Conservation (phyloP, 805 yeast genomes). For the Candida gorgasii region DNA sequence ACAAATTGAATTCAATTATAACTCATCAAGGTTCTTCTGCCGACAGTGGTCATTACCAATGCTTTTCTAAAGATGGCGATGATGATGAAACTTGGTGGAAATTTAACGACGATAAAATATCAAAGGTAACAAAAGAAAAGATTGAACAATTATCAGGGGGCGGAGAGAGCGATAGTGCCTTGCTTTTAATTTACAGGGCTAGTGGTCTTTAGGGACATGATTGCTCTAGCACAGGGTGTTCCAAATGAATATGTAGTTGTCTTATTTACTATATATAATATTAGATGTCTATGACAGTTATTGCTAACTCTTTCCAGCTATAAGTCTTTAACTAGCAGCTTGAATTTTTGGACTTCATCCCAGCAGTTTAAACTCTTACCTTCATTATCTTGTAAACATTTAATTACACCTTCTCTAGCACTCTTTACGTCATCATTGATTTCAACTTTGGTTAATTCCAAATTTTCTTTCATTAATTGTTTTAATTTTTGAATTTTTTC, state of each 20-base stretch:
- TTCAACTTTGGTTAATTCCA: conserved; percentile 32
- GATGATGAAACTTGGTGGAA: conserved; percentile 90
- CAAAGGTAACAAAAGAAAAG: conserved; percentile 72
- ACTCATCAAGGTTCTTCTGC: conserved; percentile 96
- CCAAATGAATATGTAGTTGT: no score
- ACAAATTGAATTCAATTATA: conserved; percentile 77
- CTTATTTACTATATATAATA: conserved; percentile 4
- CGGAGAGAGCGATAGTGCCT: conserved; percentile 95
- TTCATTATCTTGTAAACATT: conserved; percentile 62
- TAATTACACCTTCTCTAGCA: conserved; percentile 52
- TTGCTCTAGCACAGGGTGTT: no score
- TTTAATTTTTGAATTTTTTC: conserved; percentile 45
- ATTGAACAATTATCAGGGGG: conserved; percentile 92
- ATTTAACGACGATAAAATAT: conserved; percentile 90
- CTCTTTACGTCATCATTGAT: conserved; percentile 39
- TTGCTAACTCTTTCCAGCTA: conserved; percentile 18
- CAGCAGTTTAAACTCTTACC: conserved; percentile 77
- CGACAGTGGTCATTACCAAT: conserved; percentile 96
- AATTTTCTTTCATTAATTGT: conserved; percentile 34
- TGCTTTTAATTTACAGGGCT: conserved; percentile 82
- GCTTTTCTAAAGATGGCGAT: conserved; percentile 71
- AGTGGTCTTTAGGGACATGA: conserved; percentile 62
- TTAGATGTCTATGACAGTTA: background rate
- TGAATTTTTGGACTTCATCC: conserved; percentile 75
- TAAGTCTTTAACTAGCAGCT: conserved; percentile 53